Evolutionary conservation across 345 rosid species (phyloP).

Genomic region (Boechera retrofracta): DNA sequence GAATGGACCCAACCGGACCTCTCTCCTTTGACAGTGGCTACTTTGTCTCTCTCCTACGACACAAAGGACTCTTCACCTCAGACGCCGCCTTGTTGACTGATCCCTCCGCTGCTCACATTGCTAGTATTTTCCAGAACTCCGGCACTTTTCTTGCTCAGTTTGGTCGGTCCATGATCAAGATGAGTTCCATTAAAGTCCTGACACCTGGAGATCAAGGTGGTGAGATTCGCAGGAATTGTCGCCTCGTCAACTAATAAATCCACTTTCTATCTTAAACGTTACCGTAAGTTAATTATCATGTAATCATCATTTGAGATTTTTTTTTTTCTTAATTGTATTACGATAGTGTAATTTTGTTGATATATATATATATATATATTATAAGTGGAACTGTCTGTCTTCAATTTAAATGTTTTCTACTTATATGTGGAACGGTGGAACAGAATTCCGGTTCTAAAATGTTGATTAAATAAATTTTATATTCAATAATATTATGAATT

Average conservation of each 20-base stretch:
- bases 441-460: too few species aligned
- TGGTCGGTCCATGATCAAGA: slow-evolving; percentile 55
- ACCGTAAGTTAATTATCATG: not conserved
- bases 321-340: not conserved
- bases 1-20: slow-evolving; percentile 59
- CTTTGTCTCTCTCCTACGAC: slow-evolving; percentile 41
- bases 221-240: slow-evolving; percentile 62
- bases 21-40: slow-evolving; percentile 55
- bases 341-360: not conserved
- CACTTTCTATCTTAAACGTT: not conserved
- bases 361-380: not conserved
- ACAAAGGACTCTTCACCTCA: slow-evolving; percentile 55
- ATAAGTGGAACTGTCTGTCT: too few species aligned
- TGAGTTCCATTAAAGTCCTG: slow-evolving; percentile 58
- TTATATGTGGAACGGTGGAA: too few species aligned
- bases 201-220: slow-evolving; percentile 51
- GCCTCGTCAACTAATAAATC: slow-evolving; percentile 39
- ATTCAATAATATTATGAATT: too few species aligned
- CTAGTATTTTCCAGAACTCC: slow-evolving; percentile 28
- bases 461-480: too few species aligned
- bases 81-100: slow-evolving; percentile 68
- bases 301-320: not conserved
- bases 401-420: too few species aligned
- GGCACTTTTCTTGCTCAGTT: slow-evolving; percentile 51
- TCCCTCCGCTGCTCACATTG: slow-evolving; percentile 28